Evolutionary conservation across 2,329 filamentous ascomycete species (phyloP).

Genomic region (Penicillium psychrosexuale): DNA sequence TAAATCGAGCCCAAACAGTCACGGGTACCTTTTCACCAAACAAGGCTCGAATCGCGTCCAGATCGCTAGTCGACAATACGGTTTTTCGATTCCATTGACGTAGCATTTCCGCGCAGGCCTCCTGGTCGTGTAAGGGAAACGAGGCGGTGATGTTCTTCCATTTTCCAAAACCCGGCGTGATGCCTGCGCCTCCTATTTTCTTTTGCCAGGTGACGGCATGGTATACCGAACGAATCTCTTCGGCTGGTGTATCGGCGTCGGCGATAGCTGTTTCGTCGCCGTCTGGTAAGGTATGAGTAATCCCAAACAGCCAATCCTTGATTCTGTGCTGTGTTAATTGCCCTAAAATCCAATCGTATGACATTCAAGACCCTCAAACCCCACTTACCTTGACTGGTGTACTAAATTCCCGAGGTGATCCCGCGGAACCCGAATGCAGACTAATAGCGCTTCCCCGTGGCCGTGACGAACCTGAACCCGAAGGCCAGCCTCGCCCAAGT

Average conservation of each 20-base stretch:
- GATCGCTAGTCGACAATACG: conserved; percentile 63
- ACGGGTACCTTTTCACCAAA: conserved; percentile 65
- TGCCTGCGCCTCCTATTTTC: conserved; percentile 73
- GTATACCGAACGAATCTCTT: conserved; percentile 83
- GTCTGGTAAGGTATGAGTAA: conserved; percentile 72
- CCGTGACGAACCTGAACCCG: conserved; percentile 83
- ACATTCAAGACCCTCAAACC: not conserved
- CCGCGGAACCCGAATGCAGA: conserved; percentile 80
- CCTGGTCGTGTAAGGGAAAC: conserved; percentile 77
- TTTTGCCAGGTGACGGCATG: conserved; percentile 73
- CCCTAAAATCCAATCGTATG: not conserved
- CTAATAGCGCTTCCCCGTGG: conserved; percentile 68
- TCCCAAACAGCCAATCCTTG: conserved; percentile 89
- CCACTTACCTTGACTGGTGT: conserved; percentile 68
- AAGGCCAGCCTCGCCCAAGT: conserved; percentile 74
- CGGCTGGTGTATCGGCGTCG: conserved; percentile 81
- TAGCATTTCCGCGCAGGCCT: conserved; percentile 72
- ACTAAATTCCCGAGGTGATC: conserved; percentile 74
- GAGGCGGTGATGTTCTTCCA: conserved; percentile 73
- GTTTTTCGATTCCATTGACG: conserved; percentile 65
- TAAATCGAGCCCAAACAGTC: not conserved
- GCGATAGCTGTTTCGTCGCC: conserved; percentile 68
- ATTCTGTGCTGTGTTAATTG: conserved; percentile 54
- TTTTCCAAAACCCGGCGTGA: conserved; percentile 64
- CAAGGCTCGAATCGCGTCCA: conserved; percentile 71